Percentiles rank a stretch among this genome's conserved stretches.
phyloP scores from a whole-genome alignment of 768 basidiomycete species.

The Phylloporus rhodoxanthus region DNA sequence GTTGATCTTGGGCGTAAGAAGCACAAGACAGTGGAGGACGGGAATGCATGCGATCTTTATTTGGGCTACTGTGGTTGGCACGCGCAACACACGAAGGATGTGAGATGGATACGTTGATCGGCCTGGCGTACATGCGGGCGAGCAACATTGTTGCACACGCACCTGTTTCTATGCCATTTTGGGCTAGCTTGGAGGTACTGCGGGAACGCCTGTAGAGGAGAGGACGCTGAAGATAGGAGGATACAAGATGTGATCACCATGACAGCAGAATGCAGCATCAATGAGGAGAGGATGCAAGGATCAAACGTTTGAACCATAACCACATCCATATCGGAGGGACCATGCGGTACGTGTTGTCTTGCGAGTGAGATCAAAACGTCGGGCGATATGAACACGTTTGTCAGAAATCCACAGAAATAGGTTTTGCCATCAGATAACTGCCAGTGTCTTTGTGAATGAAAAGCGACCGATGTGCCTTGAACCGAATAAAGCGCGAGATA shows the following conservation, averaged over 20 bases:
- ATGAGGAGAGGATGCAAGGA: constrained; percentile 1
- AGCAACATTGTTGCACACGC: not conserved
- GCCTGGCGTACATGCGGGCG: not conserved
- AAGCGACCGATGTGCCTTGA: constrained; percentile 15
- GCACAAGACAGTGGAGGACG: not conserved
- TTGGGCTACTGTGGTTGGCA: not conserved
- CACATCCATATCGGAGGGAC: constrained; percentile 3
- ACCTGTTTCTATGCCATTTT: not conserved
- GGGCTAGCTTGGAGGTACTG: not conserved
- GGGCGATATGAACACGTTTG: constrained; percentile 25
- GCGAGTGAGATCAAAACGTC: constrained; percentile 1
- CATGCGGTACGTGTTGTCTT: constrained; percentile 11
- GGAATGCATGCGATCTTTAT: not conserved
- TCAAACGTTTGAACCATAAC: constrained; percentile 11
- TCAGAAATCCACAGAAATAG: constrained; percentile 14
- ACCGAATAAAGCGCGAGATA: constrained; percentile 12
- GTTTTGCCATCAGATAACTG: constrained; percentile 21
- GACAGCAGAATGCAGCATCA: not conserved
- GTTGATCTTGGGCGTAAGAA: not conserved
- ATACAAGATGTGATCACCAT: not conserved
- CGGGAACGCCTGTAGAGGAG: not conserved
- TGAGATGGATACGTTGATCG: not conserved
- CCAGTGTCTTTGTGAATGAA: constrained; percentile 16
- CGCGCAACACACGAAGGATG: not conserved
- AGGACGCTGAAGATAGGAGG: not conserved